These are phyloP conservation scores for Closterium sp. DNA, from an alignment of 139 green algal species.

Conservation along the genomic window DNA sequence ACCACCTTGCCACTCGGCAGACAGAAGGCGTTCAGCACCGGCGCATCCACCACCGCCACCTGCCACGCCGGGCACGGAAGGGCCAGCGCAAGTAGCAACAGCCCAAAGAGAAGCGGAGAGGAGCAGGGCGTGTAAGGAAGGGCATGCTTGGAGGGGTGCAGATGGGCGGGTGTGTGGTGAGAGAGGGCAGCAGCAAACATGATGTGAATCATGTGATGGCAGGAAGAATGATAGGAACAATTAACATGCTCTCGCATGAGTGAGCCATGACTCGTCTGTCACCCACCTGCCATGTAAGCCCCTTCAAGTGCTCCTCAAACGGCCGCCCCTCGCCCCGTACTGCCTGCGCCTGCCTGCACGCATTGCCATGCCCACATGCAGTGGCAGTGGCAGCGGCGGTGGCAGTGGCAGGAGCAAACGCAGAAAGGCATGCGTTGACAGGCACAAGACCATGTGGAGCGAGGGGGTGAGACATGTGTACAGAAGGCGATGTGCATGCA, in stretches of 20 bases:
- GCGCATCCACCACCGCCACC: conserved; percentile 37
- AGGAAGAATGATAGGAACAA: background rate
- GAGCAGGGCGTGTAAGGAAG: background rate
- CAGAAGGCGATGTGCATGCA: no score
- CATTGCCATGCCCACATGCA: background rate
- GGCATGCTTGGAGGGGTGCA: no score
- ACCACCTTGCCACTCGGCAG: conserved; percentile 52
- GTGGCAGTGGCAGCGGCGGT: background rate
- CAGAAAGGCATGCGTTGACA: no score
- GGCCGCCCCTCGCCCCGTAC: background rate
- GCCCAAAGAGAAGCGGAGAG: background rate
- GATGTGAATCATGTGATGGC: background rate
- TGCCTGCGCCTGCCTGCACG: background rate
- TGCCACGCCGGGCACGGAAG: background rate
- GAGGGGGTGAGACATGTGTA: no score
- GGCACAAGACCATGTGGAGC: no score
- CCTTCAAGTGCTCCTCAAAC: conserved; percentile 32
- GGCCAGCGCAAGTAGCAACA: background rate
- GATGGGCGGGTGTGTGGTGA: background rate
- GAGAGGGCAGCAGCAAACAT: background rate
- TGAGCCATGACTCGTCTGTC: background rate
- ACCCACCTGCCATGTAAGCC: conserved; percentile 48
- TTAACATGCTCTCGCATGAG: no score
- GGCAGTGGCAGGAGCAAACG: no score
- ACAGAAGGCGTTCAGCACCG: conserved; percentile 50